Conservation (phyloP, 2,329 filamentous ascomycete species). For the Cadophora malorum region DNA sequence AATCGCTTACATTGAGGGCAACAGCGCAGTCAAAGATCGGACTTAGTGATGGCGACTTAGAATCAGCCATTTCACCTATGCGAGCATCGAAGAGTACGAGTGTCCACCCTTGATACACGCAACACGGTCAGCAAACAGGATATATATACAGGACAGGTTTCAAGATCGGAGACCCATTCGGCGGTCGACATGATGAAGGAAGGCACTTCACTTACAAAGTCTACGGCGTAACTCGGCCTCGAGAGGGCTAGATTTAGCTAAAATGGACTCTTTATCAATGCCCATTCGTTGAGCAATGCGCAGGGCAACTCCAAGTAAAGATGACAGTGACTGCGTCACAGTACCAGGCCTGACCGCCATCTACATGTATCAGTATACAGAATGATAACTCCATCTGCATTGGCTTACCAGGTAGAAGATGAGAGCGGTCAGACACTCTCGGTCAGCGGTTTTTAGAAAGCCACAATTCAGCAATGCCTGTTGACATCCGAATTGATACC, state of each 20-base stretch:
- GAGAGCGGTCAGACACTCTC: slow-evolving; percentile 56
- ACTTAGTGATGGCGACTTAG: slow-evolving; percentile 45
- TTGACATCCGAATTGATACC: slow-evolving; percentile 53
- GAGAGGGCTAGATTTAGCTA: slow-evolving; percentile 55
- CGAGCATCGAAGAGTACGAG: slow-evolving; percentile 72
- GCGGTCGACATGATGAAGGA: too few relatives aligned
- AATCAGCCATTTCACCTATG: slow-evolving; percentile 69
- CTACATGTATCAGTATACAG: slow-evolving; percentile 31
- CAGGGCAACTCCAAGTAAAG: slow-evolving; percentile 68
- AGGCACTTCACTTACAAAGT: slow-evolving; percentile 54
- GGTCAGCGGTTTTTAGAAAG: slow-evolving; percentile 51
- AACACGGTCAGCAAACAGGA: not conserved
- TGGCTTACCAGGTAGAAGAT: slow-evolving; percentile 58
- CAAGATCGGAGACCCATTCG: not conserved
- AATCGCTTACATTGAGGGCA: slow-evolving; percentile 67
- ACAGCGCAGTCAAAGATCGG: slow-evolving; percentile 61
- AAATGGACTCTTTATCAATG: slow-evolving; percentile 66
- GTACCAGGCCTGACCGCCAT: slow-evolving; percentile 46
- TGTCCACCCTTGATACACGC: slow-evolving; percentile 59
- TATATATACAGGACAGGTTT: not conserved
- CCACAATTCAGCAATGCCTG: slow-evolving; percentile 53
- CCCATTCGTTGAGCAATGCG: slow-evolving; percentile 73
- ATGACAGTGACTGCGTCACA: slow-evolving; percentile 65
- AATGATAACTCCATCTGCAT: not conserved
- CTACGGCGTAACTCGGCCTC: slow-evolving; percentile 75